These are phyloP conservation scores for Parastagonospora avenae DNA, from an alignment of 2,329 filamentous ascomycete genomes.

Conservation along the genomic window DNA sequence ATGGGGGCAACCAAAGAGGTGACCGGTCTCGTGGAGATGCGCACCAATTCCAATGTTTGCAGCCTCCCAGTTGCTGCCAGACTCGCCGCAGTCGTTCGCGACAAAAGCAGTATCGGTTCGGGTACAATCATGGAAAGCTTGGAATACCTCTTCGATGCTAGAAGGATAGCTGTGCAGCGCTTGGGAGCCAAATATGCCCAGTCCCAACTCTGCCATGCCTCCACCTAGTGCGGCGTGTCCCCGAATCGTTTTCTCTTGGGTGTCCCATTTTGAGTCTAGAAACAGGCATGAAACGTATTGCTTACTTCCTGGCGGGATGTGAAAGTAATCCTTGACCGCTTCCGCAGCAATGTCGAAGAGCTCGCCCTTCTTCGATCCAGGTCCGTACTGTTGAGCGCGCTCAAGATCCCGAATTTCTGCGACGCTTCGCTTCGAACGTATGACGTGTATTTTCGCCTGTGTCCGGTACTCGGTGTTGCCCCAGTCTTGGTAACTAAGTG, in stretches of 20 bases:
- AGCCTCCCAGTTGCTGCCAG: conserved; percentile 93
- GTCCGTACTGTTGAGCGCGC: conserved; percentile 75
- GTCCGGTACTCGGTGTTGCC: conserved; percentile 78
- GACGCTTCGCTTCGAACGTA: conserved; percentile 82
- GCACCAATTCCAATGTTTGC: conserved; percentile 92
- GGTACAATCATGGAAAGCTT: conserved; percentile 89
- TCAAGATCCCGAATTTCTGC: conserved; percentile 81
- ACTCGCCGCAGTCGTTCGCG: conserved; percentile 84
- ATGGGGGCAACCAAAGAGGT: conserved; percentile 87
- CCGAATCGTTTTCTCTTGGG: conserved; percentile 68
- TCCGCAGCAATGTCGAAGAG: conserved; percentile 78
- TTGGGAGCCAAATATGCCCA: conserved; percentile 93
- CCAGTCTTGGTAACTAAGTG: conserved; percentile 75
- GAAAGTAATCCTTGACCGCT: conserved; percentile 79
- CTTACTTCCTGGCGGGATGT: conserved; percentile 74
- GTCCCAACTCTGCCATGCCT: conserved; percentile 71
- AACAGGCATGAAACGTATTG: conserved; percentile 87
- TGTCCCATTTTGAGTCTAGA: conserved; percentile 89
- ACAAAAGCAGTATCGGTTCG: conserved; percentile 80
- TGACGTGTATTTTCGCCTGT: conserved; percentile 86
- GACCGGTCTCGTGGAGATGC: conserved; percentile 88
- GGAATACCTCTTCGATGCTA: conserved; percentile 85
- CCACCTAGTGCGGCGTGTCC: conserved; percentile 87
- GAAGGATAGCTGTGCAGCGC: conserved; percentile 89
- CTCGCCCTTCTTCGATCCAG: conserved; percentile 71